These are phyloP conservation scores for Penicillium roqueforti DNA, from an alignment of 495 filamentous ascomycete genomes.

Conservation along the genomic window DNA sequence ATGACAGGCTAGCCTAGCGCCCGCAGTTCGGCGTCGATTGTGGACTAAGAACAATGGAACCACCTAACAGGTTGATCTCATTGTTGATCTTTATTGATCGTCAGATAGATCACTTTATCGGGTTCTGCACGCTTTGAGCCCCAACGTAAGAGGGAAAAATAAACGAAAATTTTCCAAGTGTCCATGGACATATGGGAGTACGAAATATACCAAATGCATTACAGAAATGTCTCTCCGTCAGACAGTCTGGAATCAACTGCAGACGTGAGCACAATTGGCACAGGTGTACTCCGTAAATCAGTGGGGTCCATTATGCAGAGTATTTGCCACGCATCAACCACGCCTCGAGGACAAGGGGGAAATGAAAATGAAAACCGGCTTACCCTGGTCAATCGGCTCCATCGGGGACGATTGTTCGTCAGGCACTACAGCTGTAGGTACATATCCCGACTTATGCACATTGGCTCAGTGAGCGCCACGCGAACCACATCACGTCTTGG, in stretches of 20 bases:
- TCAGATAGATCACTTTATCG: background rate
- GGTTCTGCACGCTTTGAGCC: background rate
- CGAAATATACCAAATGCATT: background rate
- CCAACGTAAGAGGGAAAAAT: background rate
- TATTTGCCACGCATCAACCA: constrained; percentile 18
- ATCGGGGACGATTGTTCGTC: constrained; percentile 1
- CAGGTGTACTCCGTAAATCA: constrained; percentile 2
- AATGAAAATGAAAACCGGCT: constrained; percentile 6
- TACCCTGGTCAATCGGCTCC: constrained; percentile 9
- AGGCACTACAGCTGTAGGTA: constrained; percentile 20
- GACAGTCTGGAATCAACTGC: constrained; percentile 6
- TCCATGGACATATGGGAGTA: background rate
- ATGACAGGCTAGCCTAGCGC: background rate
- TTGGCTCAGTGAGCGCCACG: background rate
- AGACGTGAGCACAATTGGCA: background rate
- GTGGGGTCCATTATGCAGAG: constrained; percentile 1
- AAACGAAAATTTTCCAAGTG: background rate
- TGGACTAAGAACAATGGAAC: background rate
- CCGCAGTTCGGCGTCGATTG: background rate
- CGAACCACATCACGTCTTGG: constrained; percentile 9
- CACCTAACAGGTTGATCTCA: background rate
- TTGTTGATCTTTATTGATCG: background rate
- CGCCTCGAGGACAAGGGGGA: background rate
- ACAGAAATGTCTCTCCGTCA: background rate
- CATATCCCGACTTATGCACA: constrained; percentile 13